Evolutionary conservation across 2,329 filamentous ascomycete genomes (phyloP).

Genomic region (Aureobasidium melanogenum): DNA sequence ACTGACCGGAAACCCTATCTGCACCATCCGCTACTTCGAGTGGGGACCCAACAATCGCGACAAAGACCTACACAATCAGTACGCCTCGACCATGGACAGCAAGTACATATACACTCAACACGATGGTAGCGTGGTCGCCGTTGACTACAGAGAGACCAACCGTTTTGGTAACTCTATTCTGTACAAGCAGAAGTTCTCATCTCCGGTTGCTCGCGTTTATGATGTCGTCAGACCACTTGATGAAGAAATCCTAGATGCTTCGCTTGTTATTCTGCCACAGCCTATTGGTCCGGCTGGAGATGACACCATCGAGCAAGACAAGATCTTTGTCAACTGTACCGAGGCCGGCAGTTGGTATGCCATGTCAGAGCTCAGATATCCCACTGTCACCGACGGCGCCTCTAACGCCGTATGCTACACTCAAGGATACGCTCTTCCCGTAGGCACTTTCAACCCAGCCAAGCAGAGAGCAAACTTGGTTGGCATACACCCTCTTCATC

Average conservation of each 20-base stretch:
- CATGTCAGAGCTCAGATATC: constrained; percentile 78
- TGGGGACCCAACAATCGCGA: constrained; percentile 93
- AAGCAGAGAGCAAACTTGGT: constrained; percentile 27
- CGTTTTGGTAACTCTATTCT: constrained; percentile 14
- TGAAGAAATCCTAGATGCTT: constrained; percentile 53
- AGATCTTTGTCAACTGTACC: constrained; percentile 77
- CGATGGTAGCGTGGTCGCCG: constrained; percentile 74
- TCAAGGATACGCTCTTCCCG: constrained; percentile 35
- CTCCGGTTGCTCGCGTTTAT: constrained; percentile 79
- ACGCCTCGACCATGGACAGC: constrained; percentile 69
- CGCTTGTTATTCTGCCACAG: constrained; percentile 79
- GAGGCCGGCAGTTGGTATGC: constrained; percentile 88
- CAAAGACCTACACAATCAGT: constrained; percentile 75
- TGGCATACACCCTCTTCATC: constrained; percentile 29
- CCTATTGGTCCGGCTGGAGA: constrained; percentile 52
- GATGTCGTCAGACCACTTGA: constrained; percentile 71
- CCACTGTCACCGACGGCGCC: constrained; percentile 67
- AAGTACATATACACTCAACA: constrained; percentile 82
- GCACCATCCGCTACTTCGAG: constrained; percentile 85
- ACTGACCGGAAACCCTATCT: constrained; percentile 65
- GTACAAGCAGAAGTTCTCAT: constrained; percentile 30
- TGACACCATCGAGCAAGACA: constrained; percentile 23
- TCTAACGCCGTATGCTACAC: constrained; percentile 49
- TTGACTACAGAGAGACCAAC: constrained; percentile 53
- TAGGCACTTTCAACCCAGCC: constrained; percentile 6